Conservation (phyloP, 352 stramenopile genomes). For the Globisporangium okanoganense region DNA sequence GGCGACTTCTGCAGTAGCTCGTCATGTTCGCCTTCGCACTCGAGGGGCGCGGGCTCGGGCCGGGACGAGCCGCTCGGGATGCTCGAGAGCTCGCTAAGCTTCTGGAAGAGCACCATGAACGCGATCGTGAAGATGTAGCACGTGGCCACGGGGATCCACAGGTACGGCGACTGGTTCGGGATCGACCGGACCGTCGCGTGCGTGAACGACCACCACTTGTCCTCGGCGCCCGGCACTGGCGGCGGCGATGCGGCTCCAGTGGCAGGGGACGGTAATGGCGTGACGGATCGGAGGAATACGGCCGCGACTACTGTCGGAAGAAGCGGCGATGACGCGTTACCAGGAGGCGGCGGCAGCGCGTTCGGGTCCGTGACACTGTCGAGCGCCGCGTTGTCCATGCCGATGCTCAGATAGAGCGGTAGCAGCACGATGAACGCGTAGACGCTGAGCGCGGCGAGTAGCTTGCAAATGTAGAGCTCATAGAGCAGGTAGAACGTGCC, state of each 20-base stretch:
- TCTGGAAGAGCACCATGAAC: constrained; percentile 68
- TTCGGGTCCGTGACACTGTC: constrained; percentile 8
- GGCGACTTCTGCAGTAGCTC: constrained; percentile 13
- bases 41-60: not conserved
- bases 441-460: constrained; percentile 55
- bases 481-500: constrained; percentile 85
- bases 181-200: constrained; percentile 80
- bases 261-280: constrained; percentile 15
- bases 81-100: constrained; percentile 56
- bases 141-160: constrained; percentile 72
- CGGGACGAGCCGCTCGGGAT: constrained; percentile 36
- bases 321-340: constrained; percentile 13
- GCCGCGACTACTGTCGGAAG: not conserved
- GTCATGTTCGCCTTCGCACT: constrained; percentile 6
- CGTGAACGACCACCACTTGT: constrained; percentile 74
- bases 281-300: not conserved
- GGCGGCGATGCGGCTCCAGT: not conserved
- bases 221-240: constrained; percentile 15
- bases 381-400: constrained; percentile 22
- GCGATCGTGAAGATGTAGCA: constrained; percentile 76
- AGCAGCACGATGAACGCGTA: constrained; percentile 69
- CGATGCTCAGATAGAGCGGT: constrained; percentile 66
- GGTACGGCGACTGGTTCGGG: constrained; percentile 68
- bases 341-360: constrained; percentile 1
- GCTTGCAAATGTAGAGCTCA: constrained; percentile 67